Conservation (phyloP, 257 asterid species). For the Penstemon newberryi region DNA sequence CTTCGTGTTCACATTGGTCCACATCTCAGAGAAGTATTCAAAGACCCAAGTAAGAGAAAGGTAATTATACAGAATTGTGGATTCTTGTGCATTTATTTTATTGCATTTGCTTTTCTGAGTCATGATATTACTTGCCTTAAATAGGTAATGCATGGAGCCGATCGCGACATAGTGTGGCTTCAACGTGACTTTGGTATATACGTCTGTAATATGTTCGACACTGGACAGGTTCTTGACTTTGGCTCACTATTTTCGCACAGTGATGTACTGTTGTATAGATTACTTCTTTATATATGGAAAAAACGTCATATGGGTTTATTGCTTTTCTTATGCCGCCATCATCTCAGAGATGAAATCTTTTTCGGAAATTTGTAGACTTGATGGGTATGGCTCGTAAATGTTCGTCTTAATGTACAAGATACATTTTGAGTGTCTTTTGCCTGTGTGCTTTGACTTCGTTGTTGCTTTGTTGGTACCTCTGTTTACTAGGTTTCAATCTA, state of each 20-base stretch:
- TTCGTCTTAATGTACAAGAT: not conserved
- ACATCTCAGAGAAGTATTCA: conserved; percentile 81
- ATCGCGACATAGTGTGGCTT: conserved; percentile 90
- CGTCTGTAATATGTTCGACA: conserved; percentile 95
- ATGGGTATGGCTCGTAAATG: not conserved
- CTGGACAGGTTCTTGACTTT: conserved; percentile 82
- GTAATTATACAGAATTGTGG: conserved; percentile 32
- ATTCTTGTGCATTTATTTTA: conserved; percentile 22
- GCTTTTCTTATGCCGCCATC: no score
- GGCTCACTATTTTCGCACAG: not conserved
- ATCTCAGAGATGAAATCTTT: not conserved
- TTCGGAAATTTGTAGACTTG: conserved; percentile 3
- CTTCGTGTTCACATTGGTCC: conserved; percentile 94
- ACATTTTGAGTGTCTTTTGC: not conserved
- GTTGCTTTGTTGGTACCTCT: not conserved
- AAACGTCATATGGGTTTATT: no score
- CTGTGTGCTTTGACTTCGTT: not conserved
- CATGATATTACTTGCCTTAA: conserved; percentile 28
- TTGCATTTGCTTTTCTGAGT: conserved; percentile 7
- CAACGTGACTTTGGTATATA: conserved; percentile 95
- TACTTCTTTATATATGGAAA: no score
- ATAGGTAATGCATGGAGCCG: conserved; percentile 99
- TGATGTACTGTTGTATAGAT: no score
- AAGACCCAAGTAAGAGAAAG: conserved; percentile 89
- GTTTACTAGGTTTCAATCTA: no score